Percentiles rank a stretch among this genome's conserved stretches.
Conservation (phyloP, 768 basidiomycete species). For the Cystobasidium tubakii region DNA sequence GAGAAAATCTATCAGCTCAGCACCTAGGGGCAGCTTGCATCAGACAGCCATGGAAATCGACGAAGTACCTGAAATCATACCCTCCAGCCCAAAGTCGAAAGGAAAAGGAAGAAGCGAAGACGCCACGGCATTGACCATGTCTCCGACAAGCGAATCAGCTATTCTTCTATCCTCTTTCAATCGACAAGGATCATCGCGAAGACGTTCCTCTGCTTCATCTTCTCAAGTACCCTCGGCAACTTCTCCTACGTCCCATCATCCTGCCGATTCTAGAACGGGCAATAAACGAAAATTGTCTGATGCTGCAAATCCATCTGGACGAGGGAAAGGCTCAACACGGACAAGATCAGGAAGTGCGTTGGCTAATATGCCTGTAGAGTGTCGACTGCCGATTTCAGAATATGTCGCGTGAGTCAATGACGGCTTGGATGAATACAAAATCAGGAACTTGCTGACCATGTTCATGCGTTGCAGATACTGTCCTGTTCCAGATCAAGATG, state of each 20-base stretch:
- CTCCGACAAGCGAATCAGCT: background rate
- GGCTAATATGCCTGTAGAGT: conserved; percentile 19
- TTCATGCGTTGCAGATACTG: background rate
- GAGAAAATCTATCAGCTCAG: background rate
- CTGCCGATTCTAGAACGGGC: background rate
- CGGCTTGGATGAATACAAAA: background rate
- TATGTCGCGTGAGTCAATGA: conserved; percentile 38
- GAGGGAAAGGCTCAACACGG: conserved; percentile 11
- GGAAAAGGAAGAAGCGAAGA: conserved; percentile 56
- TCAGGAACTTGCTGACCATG: background rate
- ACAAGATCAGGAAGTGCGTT: background rate
- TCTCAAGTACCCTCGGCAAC: background rate
- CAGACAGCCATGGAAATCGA: background rate
- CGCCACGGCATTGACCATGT: conserved; percentile 57
- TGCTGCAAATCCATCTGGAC: conserved; percentile 20
- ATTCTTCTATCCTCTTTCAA: background rate
- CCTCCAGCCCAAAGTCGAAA: conserved; percentile 26
- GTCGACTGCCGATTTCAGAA: conserved; percentile 39
- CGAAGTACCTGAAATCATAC: conserved; percentile 3
- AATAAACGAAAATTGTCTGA: conserved; percentile 35
- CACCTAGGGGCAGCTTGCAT: background rate
- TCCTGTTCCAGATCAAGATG: background rate
- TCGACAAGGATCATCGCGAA: background rate
- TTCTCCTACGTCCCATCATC: background rate
- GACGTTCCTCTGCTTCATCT: conserved; percentile 1